Base-by-base conservation (phyloP, 1,139 yeast genomes). In the Blastobotrys persicus region DNA sequence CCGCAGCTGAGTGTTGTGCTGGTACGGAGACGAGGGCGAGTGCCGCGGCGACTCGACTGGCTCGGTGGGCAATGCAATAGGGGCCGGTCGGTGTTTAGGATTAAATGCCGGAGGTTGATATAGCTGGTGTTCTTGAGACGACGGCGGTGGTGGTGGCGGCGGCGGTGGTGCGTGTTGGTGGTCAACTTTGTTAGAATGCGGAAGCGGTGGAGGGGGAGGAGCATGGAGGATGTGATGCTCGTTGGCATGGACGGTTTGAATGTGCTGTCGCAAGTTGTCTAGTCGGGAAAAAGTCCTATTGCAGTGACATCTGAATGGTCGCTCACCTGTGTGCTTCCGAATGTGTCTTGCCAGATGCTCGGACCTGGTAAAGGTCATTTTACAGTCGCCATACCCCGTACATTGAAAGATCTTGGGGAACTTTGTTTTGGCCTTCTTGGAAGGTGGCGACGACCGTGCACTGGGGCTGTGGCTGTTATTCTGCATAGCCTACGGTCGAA, bases 331-430 rank as follows among this genome's bases (percentile, higher is more conserved):
- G 65, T 89, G 98, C 63, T 89, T 91, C 46, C 97, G 73, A 48
- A 88, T 85, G 70, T 89, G 98, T 54, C 98, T 76, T 1, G 96
- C 96, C 59, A 91, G 75, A 67, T 91, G 97, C 65, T 91, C 97
- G 14, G 88, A 81, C 53, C 96, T 71, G 1, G 95, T 87, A 65
- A 89, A 91, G 11, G 91, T 79, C 96, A 89, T 91, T 50, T 72
- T 75, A 67, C 98, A 89, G 55, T 86, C 91, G 13, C 91, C 89
- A 64, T 79, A 89, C 3, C 96, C 96, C 1, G 85, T 74, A 67
- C 97, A 89, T 65, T 84, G 92, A 68, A 88, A 89, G 18, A 86
- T 79, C 53, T 72, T 72, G 9, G 73, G 72, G 54, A 67, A 67
- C 52, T 67, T 68, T 26, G 68, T 55, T 46, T 63, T 64, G 23